phyloP scores from a whole-genome alignment of 305 asterid genomes.

The Fraxinus velutina region DNA sequence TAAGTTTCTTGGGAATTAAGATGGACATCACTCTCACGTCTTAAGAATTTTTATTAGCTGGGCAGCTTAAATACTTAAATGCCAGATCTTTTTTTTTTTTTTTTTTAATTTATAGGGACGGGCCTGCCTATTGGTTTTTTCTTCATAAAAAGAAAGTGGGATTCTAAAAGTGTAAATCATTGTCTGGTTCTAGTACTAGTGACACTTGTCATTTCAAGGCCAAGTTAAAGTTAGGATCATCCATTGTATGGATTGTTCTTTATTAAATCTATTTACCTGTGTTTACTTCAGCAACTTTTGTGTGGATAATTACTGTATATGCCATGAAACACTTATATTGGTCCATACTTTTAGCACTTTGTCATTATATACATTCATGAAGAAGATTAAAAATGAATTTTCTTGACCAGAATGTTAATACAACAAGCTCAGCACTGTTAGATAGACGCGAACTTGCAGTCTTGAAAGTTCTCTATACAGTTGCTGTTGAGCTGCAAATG shows the following conservation, averaged over 20 bases:
- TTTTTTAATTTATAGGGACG: background rate
- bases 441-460: background rate
- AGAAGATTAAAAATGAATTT: background rate
- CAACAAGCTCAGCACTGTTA: background rate
- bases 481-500: conserved; percentile 5
- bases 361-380: background rate
- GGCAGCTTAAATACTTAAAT: background rate
- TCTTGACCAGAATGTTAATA: background rate
- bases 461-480: conserved; percentile 7
- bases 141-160: background rate
- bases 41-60: background rate
- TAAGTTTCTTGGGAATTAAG: conserved; percentile 1
- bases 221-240: background rate
- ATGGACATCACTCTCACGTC: background rate
- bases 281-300: background rate
- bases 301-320: background rate
- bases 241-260: background rate
- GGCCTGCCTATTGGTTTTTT: background rate
- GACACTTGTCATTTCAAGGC: background rate
- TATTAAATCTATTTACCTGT: too few relatives aligned
- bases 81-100: background rate
- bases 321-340: background rate
- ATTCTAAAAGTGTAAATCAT: conserved; percentile 5
- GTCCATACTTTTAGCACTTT: background rate
- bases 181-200: background rate